Conservation (phyloP, 257 asterid species). For the Verbena officinalis region DNA sequence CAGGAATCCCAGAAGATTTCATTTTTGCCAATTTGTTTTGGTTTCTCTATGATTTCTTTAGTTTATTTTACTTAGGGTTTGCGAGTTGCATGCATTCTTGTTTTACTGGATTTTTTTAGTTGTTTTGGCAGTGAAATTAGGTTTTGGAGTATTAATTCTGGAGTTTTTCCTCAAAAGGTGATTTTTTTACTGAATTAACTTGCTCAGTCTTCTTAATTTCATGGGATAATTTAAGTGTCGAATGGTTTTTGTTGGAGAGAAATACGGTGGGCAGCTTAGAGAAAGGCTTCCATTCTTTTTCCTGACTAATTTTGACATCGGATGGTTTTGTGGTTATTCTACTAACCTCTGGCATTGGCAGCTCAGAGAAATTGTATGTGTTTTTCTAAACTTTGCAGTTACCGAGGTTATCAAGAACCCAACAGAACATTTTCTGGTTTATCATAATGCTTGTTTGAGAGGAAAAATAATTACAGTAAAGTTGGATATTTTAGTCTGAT, state of each 20-base stretch:
- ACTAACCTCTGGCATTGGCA: conserved; percentile 6
- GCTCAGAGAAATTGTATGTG: not conserved
- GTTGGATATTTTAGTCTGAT: conserved; percentile 12
- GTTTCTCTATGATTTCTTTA: conserved; percentile 18
- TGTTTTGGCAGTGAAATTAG: not conserved
- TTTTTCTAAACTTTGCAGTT: not conserved
- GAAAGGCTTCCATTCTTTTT: not conserved
- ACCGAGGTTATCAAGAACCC: not conserved
- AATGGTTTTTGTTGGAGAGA: not conserved
- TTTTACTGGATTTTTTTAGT: conserved; percentile 12
- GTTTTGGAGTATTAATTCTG: not conserved
- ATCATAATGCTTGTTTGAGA: conserved; percentile 6
- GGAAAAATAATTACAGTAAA: not conserved
- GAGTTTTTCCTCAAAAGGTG: conserved; percentile 8
- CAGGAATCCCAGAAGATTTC: not conserved
- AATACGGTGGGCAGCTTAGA: not conserved
- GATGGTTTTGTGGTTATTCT: conserved; percentile 2
- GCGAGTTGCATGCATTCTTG: conserved; percentile 33
- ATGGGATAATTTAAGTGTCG: not conserved
- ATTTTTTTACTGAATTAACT: conserved; percentile 4
- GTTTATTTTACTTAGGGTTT: conserved; percentile 25
- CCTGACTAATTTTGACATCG: not conserved
- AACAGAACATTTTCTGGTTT: not conserved
- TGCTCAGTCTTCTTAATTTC: not conserved
- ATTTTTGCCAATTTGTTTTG: not conserved